Percentiles rank a stretch among this genome's conserved stretches.
phyloP scores from a whole-genome alignment of 495 filamentous ascomycete species.

The Daldinia childiae region DNA sequence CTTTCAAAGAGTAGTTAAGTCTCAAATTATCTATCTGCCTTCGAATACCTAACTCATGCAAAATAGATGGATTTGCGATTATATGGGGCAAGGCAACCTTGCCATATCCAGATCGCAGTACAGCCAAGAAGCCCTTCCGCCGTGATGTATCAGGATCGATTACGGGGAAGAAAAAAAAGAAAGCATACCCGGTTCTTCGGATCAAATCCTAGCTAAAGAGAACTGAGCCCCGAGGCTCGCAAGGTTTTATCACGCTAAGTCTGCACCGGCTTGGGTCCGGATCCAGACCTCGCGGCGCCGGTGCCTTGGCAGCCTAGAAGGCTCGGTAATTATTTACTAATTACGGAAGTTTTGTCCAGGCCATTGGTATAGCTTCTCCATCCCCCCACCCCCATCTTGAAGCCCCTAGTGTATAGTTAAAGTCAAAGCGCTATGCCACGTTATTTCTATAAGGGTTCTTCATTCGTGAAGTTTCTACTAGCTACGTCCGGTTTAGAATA shows the following conservation, averaged over 20 bases:
- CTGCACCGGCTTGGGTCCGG: slow-evolving; percentile 28
- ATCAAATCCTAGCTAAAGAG: slow-evolving; percentile 17
- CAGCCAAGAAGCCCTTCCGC: too few species aligned
- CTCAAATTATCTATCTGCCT: too few species aligned
- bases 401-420: neutral
- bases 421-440: slow-evolving; percentile 15
- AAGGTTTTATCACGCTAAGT: slow-evolving; percentile 19
- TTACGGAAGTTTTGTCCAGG: slow-evolving; percentile 24
- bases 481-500: neutral
- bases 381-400: slow-evolving; percentile 1
- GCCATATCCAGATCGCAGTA: too few species aligned
- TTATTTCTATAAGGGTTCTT: neutral
- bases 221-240: slow-evolving; percentile 14
- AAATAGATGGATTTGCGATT: too few species aligned
- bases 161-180: neutral
- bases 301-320: slow-evolving; percentile 20
- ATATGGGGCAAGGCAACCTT: too few species aligned
- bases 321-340: slow-evolving; percentile 35
- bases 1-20: too few species aligned
- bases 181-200: neutral
- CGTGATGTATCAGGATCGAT: neutral
- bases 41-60: too few species aligned
- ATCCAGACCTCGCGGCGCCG: slow-evolving; percentile 1
- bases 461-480: neutral
- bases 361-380: slow-evolving; percentile 7